A percentile compares a stretch with the other conserved stretches of the same genome.
Conservation (phyloP, 305 asterid genomes). For the Stenogyne calaminthoides region DNA sequence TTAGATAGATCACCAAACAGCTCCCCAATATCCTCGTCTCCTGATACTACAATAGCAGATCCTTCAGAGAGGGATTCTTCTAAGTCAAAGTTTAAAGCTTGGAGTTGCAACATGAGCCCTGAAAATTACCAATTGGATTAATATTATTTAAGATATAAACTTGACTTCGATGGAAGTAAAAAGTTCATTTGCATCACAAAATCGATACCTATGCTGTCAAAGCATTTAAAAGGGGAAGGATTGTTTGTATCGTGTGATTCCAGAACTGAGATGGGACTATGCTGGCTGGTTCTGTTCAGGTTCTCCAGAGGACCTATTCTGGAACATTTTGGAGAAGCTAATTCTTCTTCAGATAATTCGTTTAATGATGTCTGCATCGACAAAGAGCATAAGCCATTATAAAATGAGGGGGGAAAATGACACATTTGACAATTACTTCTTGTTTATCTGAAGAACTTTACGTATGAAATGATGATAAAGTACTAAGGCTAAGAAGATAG, state of each 20-base stretch:
- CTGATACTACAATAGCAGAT: constrained; percentile 57
- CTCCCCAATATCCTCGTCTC: constrained; percentile 51
- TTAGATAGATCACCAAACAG: constrained; percentile 29
- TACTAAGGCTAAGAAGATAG: background rate
- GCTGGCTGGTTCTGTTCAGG: constrained; percentile 49
- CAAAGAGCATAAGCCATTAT: constrained; percentile 16
- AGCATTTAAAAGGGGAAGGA: constrained; percentile 30
- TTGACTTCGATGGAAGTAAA: background rate
- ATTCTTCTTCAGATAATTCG: constrained; percentile 37
- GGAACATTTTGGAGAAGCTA: constrained; percentile 30
- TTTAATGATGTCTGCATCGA: constrained; percentile 45
- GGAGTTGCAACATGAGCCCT: constrained; percentile 44
- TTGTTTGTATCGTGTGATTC: constrained; percentile 42
- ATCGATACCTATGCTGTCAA: constrained; percentile 36
- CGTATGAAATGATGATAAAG: background rate
- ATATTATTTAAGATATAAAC: constrained; percentile 12
- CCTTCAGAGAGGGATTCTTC: constrained; percentile 63
- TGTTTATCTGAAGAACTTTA: background rate
- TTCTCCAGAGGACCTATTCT: constrained; percentile 29
- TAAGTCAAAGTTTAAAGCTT: constrained; percentile 38
- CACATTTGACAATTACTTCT: constrained; percentile 1
- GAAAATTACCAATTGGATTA: constrained; percentile 19
- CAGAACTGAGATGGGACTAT: constrained; percentile 68
- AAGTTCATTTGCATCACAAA: constrained; percentile 32
- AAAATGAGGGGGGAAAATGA: background rate